Percentiles rank a stretch among this genome's conserved stretches.
Conservation (phyloP, 2,329 filamentous ascomycete species). For the Penicillium sp. region DNA sequence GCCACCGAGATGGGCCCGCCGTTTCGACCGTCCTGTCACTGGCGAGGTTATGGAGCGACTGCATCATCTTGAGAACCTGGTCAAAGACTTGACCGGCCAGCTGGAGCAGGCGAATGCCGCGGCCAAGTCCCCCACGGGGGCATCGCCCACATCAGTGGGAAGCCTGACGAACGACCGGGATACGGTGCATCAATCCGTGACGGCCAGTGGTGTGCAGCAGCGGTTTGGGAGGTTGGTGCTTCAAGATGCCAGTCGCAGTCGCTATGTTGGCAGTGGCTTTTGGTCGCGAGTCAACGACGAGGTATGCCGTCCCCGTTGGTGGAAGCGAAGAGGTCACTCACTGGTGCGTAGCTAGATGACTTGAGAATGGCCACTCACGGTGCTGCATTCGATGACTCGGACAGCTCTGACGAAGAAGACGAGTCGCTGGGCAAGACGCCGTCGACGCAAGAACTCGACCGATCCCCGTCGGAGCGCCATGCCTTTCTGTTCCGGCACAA, state of each 20-base stretch:
- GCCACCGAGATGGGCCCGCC: constrained; percentile 55
- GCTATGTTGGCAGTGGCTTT: constrained; percentile 54
- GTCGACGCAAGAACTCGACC: constrained; percentile 40
- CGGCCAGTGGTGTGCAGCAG: constrained; percentile 32
- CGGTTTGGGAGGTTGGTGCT: constrained; percentile 52
- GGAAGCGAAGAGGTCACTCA: neutral
- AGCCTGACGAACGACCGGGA: constrained; percentile 17
- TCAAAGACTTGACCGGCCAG: constrained; percentile 51
- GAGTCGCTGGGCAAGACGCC: constrained; percentile 19
- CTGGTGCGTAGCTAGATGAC: constrained; percentile 16
- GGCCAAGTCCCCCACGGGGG: constrained; percentile 20
- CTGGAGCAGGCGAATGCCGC: constrained; percentile 45
- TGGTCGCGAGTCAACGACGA: constrained; percentile 58
- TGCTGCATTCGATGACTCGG: constrained; percentile 35
- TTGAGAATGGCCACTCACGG: constrained; percentile 24
- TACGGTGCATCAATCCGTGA: constrained; percentile 13
- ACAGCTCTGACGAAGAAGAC: constrained; percentile 35
- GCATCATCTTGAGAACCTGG: constrained; percentile 50
- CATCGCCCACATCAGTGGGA: constrained; percentile 34
- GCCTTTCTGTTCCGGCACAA: constrained; percentile 54
- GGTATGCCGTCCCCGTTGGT: constrained; percentile 34
- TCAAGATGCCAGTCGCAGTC: constrained; percentile 43
- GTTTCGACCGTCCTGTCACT: constrained; percentile 44
- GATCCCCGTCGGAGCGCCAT: constrained; percentile 48
- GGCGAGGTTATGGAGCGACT: constrained; percentile 51